Evolutionary conservation across 495 filamentous ascomycete genomes (phyloP).

Genomic region (Cercophora scortea): DNA sequence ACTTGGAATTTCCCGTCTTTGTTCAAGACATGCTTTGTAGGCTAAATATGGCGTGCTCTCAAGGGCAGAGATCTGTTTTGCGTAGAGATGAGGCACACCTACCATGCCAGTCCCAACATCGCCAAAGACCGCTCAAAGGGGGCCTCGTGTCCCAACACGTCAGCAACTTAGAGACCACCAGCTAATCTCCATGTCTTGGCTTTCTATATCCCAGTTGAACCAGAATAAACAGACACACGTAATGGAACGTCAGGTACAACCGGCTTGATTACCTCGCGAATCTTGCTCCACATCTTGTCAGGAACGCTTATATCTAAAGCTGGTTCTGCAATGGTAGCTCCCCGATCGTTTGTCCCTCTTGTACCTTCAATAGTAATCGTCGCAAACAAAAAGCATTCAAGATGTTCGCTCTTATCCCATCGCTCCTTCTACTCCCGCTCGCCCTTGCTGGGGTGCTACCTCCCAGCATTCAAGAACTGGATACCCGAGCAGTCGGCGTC

Average conservation of each 20-base stretch:
- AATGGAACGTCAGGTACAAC: too few relatives aligned
- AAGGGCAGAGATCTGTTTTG: too few relatives aligned
- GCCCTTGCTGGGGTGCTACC: conserved; percentile 3
- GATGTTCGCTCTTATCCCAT: conserved; percentile 3
- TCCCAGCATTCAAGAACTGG: neutral
- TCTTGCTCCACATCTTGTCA: neutral
- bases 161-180: too few relatives aligned
- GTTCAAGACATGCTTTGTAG: neutral
- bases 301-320: neutral
- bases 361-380: too few relatives aligned
- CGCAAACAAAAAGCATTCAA: neutral
- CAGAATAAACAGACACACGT: too few relatives aligned
- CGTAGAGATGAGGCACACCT: too few relatives aligned
- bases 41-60: neutral
- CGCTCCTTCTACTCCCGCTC: conserved; percentile 3
- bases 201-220: too few relatives aligned
- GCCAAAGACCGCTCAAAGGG: neutral
- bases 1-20: neutral
- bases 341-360: neutral
- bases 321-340: neutral
- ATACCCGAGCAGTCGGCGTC: conserved; percentile 6
- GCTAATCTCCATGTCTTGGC: too few relatives aligned
- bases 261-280: neutral
- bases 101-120: neutral
- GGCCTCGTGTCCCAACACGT: neutral